Evolutionary conservation across 805 yeast species (phyloP), one percentile per base, ranked within the genome.

Genomic region (Metschnikowia cubensis): DNA sequence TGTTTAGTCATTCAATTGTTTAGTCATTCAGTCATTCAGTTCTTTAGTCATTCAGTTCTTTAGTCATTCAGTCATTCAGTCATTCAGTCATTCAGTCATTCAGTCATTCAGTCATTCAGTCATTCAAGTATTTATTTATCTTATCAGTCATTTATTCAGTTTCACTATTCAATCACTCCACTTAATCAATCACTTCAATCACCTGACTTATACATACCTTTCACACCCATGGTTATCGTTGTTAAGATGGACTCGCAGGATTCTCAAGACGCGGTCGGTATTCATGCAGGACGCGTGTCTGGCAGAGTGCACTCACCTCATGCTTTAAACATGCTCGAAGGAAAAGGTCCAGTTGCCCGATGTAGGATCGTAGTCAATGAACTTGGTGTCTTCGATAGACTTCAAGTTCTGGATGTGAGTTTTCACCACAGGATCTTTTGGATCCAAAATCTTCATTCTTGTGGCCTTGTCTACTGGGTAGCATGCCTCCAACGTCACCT

Each of bases 381-480:
- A 92, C 53, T 78, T 76, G 47, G 85, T 76, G 32, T 74, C 82
- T 25, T 80, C 77, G 49, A 83, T 67, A 29, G 70, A 66, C 67
- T 87, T 83, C 59, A 94, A 74, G 52, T 83, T 82, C 48, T 79
- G 75, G 42, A 88, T 76, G 61, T 89, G 96, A 60, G 74, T 80
- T 59, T 76, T 79, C 36, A 87, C 85, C 18, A 85, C 66, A 5
- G 86, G 87, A 61, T 84, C 91, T 48, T 82, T 80, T 3, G 88
- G 84, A 63, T 92, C 96, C 49, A 82, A 82, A 51, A 94, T 81
- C 5, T 87, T 85, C 61, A 82, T 74, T 57, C 83, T 81, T 18
- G 87, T 85, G 52, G 84, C 86, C 60, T 80, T 85, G 44, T 84
- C 75, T n/a, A 79, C 67, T 20, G 97, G 97, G 68, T 80, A 91